phyloP scores from a whole-genome alignment of 2,329 filamentous ascomycete species.

The Pseudocercospora fijiensis region DNA sequence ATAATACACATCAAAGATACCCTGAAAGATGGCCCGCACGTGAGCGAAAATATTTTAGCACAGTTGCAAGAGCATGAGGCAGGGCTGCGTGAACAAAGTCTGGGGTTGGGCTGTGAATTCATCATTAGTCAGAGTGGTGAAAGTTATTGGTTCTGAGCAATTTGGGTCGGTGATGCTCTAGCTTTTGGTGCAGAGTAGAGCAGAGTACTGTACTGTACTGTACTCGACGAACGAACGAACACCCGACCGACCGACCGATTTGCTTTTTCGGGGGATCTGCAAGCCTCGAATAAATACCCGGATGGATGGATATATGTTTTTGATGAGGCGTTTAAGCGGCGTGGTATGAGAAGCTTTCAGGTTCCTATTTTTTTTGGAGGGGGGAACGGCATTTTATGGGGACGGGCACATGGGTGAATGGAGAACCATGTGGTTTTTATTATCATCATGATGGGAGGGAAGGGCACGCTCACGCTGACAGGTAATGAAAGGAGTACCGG shows the following conservation, averaged over 20 bases:
- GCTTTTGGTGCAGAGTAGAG: no score
- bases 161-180: no score
- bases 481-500: background rate
- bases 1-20: constrained; percentile 90
- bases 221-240: no score
- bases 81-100: constrained; percentile 47
- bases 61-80: constrained; percentile 67
- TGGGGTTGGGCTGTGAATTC: constrained; percentile 75
- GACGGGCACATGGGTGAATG: background rate
- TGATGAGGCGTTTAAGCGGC: background rate
- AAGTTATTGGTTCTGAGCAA: constrained; percentile 50
- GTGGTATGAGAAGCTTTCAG: background rate
- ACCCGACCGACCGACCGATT: no score
- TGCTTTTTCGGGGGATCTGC: background rate
- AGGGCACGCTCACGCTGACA: no score
- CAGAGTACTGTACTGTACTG: no score
- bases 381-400: background rate
- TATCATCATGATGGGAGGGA: background rate
- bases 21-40: constrained; percentile 66
- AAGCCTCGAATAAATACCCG: no score
- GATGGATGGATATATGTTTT: no score
- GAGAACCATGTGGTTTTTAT: background rate
- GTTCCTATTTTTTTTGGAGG: background rate
- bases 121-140: constrained; percentile 67
- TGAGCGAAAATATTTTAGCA: constrained; percentile 65